A percentile compares a stretch with the other conserved stretches of the same genome.
phyloP scores from a whole-genome alignment of 78 protist genomes.

The Emiliania huxleyi region DNA sequence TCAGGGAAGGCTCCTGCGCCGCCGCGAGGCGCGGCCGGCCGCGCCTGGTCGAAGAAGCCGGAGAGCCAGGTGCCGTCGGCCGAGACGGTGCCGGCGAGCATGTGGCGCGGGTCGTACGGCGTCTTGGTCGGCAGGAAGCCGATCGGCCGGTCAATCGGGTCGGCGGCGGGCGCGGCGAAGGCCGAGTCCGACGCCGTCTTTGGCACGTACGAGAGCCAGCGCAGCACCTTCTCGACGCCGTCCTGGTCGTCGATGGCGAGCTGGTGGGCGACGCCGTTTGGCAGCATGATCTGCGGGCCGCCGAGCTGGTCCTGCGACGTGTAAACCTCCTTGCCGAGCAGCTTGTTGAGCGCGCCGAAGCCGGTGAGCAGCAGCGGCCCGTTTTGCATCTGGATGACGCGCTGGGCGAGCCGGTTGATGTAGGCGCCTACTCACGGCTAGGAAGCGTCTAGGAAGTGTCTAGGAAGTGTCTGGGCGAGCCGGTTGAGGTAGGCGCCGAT shows the following conservation, averaged over 20 bases:
- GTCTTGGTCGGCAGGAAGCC: conserved; percentile 67
- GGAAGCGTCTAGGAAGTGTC: too few relatives aligned
- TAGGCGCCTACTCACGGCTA: conserved; percentile 99
- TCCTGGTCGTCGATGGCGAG: conserved; percentile 74
- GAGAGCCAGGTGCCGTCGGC: conserved; percentile 14
- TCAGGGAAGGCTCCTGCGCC: too few relatives aligned
- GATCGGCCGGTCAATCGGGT: conserved; percentile 27
- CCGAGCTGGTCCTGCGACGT: conserved; percentile 91
- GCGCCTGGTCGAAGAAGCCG: conserved; percentile 94
- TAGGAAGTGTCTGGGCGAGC: too few relatives aligned
- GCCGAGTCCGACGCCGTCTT: conserved; percentile 28
- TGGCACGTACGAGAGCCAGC: conserved; percentile 90
- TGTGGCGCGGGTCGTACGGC: conserved; percentile 84
- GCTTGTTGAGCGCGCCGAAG: conserved; percentile 90
- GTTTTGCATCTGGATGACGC: conserved; percentile 57
- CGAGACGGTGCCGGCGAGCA: conserved; percentile 72
- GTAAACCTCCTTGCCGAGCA: conserved; percentile 78
- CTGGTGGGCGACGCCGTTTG: conserved; percentile 93
- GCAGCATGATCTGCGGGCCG: conserved; percentile 91
- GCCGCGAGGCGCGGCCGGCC: too few relatives aligned
- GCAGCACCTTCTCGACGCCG: conserved; percentile 69
- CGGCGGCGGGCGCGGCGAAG: neutral
- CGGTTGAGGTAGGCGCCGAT: conserved; percentile 97
- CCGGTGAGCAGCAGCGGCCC: conserved; percentile 95
- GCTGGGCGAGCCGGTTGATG: conserved; percentile 92